Evolutionary conservation across 2,329 filamentous ascomycete genomes (phyloP).

Genomic region (Epichloe sibirici): DNA sequence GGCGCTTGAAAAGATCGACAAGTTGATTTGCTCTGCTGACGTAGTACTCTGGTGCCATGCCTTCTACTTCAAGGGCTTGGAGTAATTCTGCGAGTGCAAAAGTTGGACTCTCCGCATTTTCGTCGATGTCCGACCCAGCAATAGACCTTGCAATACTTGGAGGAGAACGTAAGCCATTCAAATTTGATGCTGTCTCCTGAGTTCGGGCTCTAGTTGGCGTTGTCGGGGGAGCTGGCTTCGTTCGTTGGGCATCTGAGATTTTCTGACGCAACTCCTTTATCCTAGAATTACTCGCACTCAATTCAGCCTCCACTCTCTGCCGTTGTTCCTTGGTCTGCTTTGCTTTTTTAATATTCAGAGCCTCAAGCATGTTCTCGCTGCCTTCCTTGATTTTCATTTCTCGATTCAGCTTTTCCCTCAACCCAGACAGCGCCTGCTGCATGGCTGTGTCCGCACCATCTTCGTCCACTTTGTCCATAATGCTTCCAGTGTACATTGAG

Average conservation of each 20-base stretch:
- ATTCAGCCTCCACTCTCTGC: slow-evolving; percentile 68
- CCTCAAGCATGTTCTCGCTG: slow-evolving; percentile 95
- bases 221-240: slow-evolving; percentile 31
- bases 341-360: slow-evolving; percentile 83
- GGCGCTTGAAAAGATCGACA: slow-evolving; percentile 90
- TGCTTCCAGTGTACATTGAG: slow-evolving; percentile 24
- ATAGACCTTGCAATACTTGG: slow-evolving; percentile 43
- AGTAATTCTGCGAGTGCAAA: slow-evolving; percentile 83
- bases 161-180: slow-evolving; percentile 42
- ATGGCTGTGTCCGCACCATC: slow-evolving; percentile 42
- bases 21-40: slow-evolving; percentile 84
- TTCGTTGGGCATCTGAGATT: slow-evolving; percentile 47
- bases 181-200: slow-evolving; percentile 32
- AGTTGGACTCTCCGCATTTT: slow-evolving; percentile 73
- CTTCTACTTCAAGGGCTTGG: slow-evolving; percentile 76
- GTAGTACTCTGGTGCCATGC: slow-evolving; percentile 88
- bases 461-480: slow-evolving; percentile 49
- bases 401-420: slow-evolving; percentile 80
- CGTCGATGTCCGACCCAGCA: slow-evolving; percentile 51
- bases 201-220: slow-evolving; percentile 42
- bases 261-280: slow-evolving; percentile 49
- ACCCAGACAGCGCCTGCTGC: slow-evolving; percentile 61
- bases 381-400: slow-evolving; percentile 97
- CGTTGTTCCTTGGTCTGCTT: slow-evolving; percentile 89
- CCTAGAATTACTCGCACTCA: slow-evolving; percentile 72